phyloP scores from a whole-genome alignment of 2,329 filamentous ascomycete species.

The Orbilia brochopaga region DNA sequence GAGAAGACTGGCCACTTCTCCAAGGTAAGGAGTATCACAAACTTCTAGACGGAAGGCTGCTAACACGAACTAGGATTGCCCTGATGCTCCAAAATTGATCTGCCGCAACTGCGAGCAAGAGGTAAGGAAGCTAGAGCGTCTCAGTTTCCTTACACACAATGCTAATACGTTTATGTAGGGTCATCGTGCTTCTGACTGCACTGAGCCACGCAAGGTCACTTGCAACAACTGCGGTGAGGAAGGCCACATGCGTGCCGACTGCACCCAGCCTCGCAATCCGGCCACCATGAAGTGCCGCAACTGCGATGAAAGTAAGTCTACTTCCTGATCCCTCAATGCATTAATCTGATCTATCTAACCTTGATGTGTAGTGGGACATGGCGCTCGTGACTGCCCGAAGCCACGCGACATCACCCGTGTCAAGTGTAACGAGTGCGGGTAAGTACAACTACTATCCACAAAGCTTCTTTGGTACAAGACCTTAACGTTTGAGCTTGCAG shows the following conservation, averaged over 20 bases:
- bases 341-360: slow-evolving; percentile 26
- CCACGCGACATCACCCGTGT: slow-evolving; percentile 25
- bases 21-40: slow-evolving; percentile 11
- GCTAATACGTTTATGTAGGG: slow-evolving; percentile 12
- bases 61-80: slow-evolving; percentile 32
- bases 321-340: slow-evolving; percentile 10
- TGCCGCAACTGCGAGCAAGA: slow-evolving; percentile 48
- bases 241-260: slow-evolving; percentile 55
- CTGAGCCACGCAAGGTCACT: slow-evolving; percentile 52
- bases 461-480: too few relatives aligned
- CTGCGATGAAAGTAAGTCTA: slow-evolving; percentile 60
- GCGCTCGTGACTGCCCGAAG: slow-evolving; percentile 58
- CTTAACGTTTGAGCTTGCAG: too few relatives aligned
- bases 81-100: slow-evolving; percentile 37
- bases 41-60: not conserved
- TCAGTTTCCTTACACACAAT: not conserved
- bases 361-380: slow-evolving; percentile 57
- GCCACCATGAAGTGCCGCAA: slow-evolving; percentile 62
- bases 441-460: slow-evolving; percentile 4
- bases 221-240: slow-evolving; percentile 60
- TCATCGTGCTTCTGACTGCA: slow-evolving; percentile 39
- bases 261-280: slow-evolving; percentile 57
- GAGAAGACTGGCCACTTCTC: slow-evolving; percentile 47
- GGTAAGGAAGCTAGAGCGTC: not conserved
- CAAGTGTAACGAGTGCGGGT: slow-evolving; percentile 45